Evolutionary conservation across 2,329 filamentous ascomycete species (phyloP).

Genomic region (Davidsoniella neocaledoniae): DNA sequence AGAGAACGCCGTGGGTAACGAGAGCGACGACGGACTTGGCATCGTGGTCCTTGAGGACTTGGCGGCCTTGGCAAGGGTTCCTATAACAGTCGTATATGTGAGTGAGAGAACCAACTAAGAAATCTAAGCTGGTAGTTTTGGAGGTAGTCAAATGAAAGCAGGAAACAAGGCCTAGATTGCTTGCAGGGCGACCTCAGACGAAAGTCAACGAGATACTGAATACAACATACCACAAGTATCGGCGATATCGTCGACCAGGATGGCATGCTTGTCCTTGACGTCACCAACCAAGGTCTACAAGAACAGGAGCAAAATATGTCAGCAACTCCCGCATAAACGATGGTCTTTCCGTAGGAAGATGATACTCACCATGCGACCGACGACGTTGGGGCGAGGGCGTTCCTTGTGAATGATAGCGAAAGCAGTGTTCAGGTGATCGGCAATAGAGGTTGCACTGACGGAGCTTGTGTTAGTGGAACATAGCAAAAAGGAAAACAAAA

Average conservation of each 20-base stretch:
- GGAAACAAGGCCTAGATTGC: background rate
- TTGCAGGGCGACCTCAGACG: background rate
- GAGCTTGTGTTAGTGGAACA: background rate
- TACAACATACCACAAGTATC: slow-evolving; percentile 64
- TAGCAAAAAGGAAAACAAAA: background rate
- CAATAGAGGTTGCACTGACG: slow-evolving; percentile 61
- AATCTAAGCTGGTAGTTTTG: too few relatives aligned
- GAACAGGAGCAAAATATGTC: slow-evolving; percentile 24
- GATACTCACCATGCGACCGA: slow-evolving; percentile 57
- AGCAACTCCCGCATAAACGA: background rate
- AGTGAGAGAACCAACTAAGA: background rate
- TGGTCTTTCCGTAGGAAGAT: background rate
- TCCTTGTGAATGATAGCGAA: slow-evolving; percentile 98
- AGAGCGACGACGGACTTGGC: slow-evolving; percentile 83
- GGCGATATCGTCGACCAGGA: slow-evolving; percentile 95
- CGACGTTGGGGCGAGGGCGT: slow-evolving; percentile 68
- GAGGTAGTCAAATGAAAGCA: too few relatives aligned
- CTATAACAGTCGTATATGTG: background rate
- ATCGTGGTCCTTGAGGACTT: slow-evolving; percentile 72
- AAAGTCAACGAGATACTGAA: background rate
- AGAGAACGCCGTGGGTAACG: slow-evolving; percentile 85
- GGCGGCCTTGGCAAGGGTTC: slow-evolving; percentile 58
- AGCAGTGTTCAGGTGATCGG: slow-evolving; percentile 73
- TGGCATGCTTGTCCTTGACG: slow-evolving; percentile 77
- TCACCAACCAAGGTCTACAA: slow-evolving; percentile 58